phyloP scores from a whole-genome alignment of 768 basidiomycete genomes.

The Mrakia frigida region DNA sequence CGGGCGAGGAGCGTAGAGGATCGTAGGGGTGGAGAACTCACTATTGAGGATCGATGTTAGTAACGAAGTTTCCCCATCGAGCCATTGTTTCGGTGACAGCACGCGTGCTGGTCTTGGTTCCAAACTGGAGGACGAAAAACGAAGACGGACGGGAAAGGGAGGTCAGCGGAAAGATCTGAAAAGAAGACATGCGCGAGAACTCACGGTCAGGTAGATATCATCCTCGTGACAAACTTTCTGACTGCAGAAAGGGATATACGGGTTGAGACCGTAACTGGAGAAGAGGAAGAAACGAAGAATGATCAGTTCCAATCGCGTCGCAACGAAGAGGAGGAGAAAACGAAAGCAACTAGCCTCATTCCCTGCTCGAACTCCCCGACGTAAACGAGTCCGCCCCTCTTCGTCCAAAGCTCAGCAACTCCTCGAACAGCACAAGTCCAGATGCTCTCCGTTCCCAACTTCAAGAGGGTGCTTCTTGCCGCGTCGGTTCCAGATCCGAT shows the following conservation, averaged over 20 bases:
- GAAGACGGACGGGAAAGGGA: too few relatives aligned
- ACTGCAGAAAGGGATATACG: constrained; percentile 13
- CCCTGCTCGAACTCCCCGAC: constrained; percentile 27
- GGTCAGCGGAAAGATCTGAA: too few relatives aligned
- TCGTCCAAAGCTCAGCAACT: constrained; percentile 1
- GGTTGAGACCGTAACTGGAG: constrained; percentile 14
- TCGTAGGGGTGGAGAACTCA: neutral
- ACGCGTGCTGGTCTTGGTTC: neutral
- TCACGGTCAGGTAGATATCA: constrained; percentile 13
- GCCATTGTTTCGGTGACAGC: neutral
- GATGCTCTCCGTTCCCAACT: constrained; percentile 26
- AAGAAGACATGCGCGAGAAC: too few relatives aligned
- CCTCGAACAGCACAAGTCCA: constrained; percentile 24
- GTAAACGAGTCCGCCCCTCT: constrained; percentile 1
- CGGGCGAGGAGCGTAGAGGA: too few relatives aligned
- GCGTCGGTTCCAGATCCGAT: constrained; percentile 15
- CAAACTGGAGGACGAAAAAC: neutral
- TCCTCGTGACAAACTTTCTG: constrained; percentile 26
- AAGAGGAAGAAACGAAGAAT: neutral
- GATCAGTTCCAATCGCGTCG: neutral
- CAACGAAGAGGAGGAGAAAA: neutral
- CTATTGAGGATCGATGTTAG: neutral
- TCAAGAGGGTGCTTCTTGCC: constrained; percentile 1
- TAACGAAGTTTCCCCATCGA: constrained; percentile 24
- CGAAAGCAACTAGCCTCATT: neutral